Base-by-base conservation (phyloP, 257 asterid genomes). In the Asclepias syriaca region DNA sequence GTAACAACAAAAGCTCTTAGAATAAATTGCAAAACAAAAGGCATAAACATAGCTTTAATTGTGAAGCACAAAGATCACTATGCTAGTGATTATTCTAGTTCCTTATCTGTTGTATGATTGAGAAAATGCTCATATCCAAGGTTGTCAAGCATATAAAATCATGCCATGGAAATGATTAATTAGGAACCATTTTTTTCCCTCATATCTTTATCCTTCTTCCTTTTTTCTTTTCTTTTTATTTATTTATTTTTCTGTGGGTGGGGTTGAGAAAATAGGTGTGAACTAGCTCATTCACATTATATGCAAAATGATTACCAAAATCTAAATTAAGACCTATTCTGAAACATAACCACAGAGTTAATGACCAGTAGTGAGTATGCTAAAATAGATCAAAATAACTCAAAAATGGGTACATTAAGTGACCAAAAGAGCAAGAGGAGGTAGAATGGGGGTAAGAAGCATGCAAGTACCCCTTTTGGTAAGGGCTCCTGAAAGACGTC, bases 401-500 rank as follows among this genome's bases (percentile, higher is more conserved):
- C 39, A 69, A 59, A 66, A 1, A 18, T 11, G 59, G 50, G 45
- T 49, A 37, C 7, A 68, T 32, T 15, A 69, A 73, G 54, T 18
- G 60, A 59, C 70, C 34, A 27, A 46, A 64, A 54, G 55, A 74
- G 59, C 39, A 65, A 57, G 49, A 53, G 72, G 78, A 78, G 81
- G 74, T 68, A 73, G 69, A 79, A 82, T 77, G 85, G 86, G 89
- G 89, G 75, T 72, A 82, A 87, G 85, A 84, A 87, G 84, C 90
- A 84, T 77, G 88, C 84, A 72, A 77, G 87, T 85, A 84, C 90
- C 89, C 90, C 87, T 79, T 80, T 77, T 68, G 64, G 80, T 80
- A 74, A 80, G 79, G 80, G 77, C 88, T 82, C 81, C 90, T 79
- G 88, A 87, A 80, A 83, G 86, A 82, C 80, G 90, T 77, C 87